Evolutionary conservation across 805 yeast species (phyloP).

Genomic region (Saccharomycopsis capsularis): DNA sequence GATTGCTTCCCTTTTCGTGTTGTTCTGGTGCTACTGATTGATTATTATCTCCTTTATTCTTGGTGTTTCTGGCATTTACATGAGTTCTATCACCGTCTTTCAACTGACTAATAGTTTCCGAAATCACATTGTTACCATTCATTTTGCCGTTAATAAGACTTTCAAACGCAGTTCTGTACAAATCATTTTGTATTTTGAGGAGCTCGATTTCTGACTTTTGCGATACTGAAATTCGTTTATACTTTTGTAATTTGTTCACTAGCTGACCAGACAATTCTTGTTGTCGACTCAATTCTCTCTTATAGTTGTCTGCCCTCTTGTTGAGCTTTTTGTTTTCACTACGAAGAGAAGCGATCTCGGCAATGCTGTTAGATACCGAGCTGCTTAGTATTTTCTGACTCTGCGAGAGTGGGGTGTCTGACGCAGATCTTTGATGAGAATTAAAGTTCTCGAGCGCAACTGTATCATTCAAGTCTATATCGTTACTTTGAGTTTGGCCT

Average conservation of each 20-base stretch:
- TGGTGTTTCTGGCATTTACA: no score
- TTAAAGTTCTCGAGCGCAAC: not conserved
- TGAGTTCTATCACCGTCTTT: not conserved
- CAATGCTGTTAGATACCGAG: not conserved
- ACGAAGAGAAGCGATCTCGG: not conserved
- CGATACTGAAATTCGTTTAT: not conserved
- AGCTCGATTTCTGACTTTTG: slow-evolving; percentile 3
- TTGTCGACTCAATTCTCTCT: not conserved
- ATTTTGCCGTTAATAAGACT: not conserved
- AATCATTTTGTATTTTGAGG: not conserved
- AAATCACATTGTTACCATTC: no score
- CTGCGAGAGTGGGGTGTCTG: no score
- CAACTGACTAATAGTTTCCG: not conserved
- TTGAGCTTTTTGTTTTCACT: not conserved
- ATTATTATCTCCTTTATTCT: no score
- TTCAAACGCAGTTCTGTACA: not conserved
- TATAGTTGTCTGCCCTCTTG: no score
- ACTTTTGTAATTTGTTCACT: not conserved
- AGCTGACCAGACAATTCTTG: not conserved
- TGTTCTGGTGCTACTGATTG: no score
- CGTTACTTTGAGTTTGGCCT: not conserved
- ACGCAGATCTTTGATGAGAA: not conserved
- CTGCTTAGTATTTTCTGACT: no score
- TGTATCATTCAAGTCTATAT: not conserved
- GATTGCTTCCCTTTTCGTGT: no score